Conservation (phyloP, 2,329 filamentous ascomycete species). For the Pestalotiopsis sp. region DNA sequence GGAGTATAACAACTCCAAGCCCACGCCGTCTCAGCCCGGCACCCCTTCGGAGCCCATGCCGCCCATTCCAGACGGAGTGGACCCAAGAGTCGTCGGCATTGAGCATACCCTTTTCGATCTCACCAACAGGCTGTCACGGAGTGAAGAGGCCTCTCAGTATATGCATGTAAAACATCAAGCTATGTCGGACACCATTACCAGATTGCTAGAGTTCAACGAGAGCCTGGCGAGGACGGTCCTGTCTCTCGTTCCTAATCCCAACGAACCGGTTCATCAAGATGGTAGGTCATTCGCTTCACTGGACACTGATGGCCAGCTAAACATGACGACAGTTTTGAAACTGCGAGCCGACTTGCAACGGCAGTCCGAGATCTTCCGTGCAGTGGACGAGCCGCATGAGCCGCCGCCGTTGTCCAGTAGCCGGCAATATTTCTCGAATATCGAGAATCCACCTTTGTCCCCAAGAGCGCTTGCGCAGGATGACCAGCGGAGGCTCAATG, state of each 20-base stretch:
- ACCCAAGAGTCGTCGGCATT: constrained; percentile 71
- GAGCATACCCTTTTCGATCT: constrained; percentile 86
- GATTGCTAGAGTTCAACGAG: constrained; percentile 74
- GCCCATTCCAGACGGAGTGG: constrained; percentile 70
- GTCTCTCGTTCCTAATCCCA: constrained; percentile 71
- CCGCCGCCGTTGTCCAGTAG: constrained; percentile 61
- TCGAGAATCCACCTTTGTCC: constrained; percentile 80
- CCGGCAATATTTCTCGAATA: constrained; percentile 64
- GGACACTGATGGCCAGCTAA: constrained; percentile 21
- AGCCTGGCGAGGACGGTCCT: constrained; percentile 78
- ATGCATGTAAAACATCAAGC: constrained; percentile 80
- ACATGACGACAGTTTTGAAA: constrained; percentile 45
- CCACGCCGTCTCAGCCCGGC: constrained; percentile 73
- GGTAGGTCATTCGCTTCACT: constrained; percentile 54
- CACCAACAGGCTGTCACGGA: constrained; percentile 71
- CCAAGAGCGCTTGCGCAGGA: constrained; percentile 86
- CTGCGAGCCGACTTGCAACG: constrained; percentile 62
- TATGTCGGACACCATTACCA: constrained; percentile 76
- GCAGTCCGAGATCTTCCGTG: constrained; percentile 56
- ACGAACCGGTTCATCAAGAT: constrained; percentile 78
- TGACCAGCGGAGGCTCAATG: constrained; percentile 72
- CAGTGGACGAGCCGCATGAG: constrained; percentile 67
- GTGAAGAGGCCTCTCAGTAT: constrained; percentile 79
- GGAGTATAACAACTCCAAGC: constrained; percentile 81
- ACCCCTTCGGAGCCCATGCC: constrained; percentile 81